phyloP scores from a whole-genome alignment of 2,329 filamentous ascomycete species.

The Epichloe elymi region DNA sequence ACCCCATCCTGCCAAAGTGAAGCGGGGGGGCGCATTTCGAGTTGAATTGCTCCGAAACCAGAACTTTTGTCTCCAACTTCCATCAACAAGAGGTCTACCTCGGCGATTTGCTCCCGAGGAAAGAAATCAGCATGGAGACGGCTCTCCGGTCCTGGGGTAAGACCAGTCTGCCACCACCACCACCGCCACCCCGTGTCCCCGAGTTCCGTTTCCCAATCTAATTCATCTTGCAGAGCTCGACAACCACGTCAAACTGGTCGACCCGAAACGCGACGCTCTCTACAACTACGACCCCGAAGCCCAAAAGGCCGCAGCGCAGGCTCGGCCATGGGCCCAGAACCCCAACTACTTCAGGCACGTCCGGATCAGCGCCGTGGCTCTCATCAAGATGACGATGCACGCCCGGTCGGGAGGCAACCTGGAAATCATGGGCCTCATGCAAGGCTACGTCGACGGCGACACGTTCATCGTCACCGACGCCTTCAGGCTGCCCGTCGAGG shows the following conservation, averaged over 20 bases:
- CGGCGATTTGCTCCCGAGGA: background rate
- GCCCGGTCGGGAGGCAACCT: slow-evolving; percentile 85
- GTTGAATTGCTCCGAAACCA: background rate
- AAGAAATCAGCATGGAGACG: background rate
- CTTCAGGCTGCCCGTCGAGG: slow-evolving; percentile 86
- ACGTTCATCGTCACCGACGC: slow-evolving; percentile 88
- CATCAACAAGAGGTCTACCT: background rate
- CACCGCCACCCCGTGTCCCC: background rate
- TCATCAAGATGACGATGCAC: slow-evolving; percentile 99
- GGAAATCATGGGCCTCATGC: slow-evolving; percentile 97
- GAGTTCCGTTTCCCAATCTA: background rate
- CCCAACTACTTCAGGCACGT: slow-evolving; percentile 86
- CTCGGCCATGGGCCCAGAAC: slow-evolving; percentile 64
- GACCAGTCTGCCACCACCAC: background rate
- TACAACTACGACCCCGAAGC: slow-evolving; percentile 65
- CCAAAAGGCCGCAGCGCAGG: slow-evolving; percentile 51
- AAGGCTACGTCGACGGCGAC: slow-evolving; percentile 78
- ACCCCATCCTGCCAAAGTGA: too few relatives aligned
- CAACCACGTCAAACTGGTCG: slow-evolving; percentile 71
- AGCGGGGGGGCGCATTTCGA: too few relatives aligned
- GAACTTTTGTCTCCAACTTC: background rate
- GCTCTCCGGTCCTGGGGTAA: background rate
- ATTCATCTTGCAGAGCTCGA: slow-evolving; percentile 58
- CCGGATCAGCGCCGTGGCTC: slow-evolving; percentile 81
- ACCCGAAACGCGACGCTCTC: slow-evolving; percentile 78